Evolutionary conservation across 2,329 filamentous ascomycete species (phyloP), one percentile per base, ranked within the genome.

Genomic region (Penicillium oxalicum): DNA sequence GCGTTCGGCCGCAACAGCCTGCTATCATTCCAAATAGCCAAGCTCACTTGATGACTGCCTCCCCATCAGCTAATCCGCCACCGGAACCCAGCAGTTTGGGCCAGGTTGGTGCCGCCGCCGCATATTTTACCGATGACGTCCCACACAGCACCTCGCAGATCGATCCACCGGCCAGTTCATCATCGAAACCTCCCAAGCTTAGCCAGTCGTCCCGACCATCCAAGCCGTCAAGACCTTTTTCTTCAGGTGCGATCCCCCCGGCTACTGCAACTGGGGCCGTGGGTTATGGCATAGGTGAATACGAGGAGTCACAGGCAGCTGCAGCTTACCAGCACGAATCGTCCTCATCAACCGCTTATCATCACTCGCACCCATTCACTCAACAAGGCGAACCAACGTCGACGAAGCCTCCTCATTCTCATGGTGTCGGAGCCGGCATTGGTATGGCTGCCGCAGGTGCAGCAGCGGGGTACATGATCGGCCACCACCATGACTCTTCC

Each of bases 1-100:
- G 82, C n/a, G 71, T 81, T 9, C 72, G 81, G 38, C 74, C 78
- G 5, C 64, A 74, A 12, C 70, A 70, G 29, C 77, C 78, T 25
- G 71, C 74, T 1, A 71, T 82, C 34, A 76, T 82, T 48, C 72
- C 78, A 12, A 75, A 74, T 29, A 72, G 74, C 37, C 75, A 82
- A 52, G 75, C 78, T 26, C 81, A 82, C 64, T 69, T 84, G 44
- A 73, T 77, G 60, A 57, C 79, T 25, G 76, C 81, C 12, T 75
- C 76, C 4, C 64, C 74, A 1, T 66, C 68, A 7, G 64, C 74
- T 27, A 75, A 76, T 40, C 81, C 80, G 13, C 78, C 75, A 2
- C 70, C 74, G n/a, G 81, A 84, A 59, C 82, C 81, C 4, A 82
- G 80, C 45, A 71, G 70, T 46, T 53, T 72, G 47, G 74, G 73